Conservation (phyloP, 495 filamentous ascomycete genomes). For the Arthonia radiata region DNA sequence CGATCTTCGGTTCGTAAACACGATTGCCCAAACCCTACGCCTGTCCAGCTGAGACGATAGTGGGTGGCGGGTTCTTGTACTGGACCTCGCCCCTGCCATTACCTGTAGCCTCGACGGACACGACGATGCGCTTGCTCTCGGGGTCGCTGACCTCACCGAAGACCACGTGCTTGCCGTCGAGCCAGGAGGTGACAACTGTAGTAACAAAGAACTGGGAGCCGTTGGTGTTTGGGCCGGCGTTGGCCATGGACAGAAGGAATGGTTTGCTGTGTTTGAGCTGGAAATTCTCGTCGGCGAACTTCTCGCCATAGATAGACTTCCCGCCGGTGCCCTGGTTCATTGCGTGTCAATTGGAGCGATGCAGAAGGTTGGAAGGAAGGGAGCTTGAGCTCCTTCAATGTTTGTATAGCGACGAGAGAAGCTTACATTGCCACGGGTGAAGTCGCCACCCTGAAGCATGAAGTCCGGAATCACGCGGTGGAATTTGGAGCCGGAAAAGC, state of each 20-base stretch:
- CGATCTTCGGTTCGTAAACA: too few relatives aligned
- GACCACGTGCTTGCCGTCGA: conserved; percentile 21
- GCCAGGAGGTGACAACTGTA: conserved; percentile 19
- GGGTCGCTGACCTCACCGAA: conserved; percentile 23
- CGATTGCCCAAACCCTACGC: too few relatives aligned
- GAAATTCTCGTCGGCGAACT: conserved; percentile 69
- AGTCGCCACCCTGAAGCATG: conserved; percentile 28
- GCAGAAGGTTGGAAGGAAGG: not conserved
- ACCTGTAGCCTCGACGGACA: conserved; percentile 49
- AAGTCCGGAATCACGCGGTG: conserved; percentile 21
- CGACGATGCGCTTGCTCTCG: conserved; percentile 36
- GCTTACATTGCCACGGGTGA: conserved; percentile 24
- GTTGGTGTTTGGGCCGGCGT: conserved; percentile 60
- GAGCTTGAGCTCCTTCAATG: not conserved
- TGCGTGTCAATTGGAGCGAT: conserved; percentile 8
- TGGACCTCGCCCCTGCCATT: conserved; percentile 32
- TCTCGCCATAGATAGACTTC: conserved; percentile 72
- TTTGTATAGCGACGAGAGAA: too few relatives aligned
- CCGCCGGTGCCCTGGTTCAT: conserved; percentile 71
- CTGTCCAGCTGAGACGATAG: conserved; percentile 34
- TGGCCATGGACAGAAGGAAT: conserved; percentile 59
- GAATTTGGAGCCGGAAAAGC: conserved; percentile 12
- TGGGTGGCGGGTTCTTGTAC: conserved; percentile 29
- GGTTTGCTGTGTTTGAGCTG: conserved; percentile 32
- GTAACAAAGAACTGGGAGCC: conserved; percentile 20